phyloP scores from a whole-genome alignment of 805 yeast species.

The Candida hispaniensis region DNA sequence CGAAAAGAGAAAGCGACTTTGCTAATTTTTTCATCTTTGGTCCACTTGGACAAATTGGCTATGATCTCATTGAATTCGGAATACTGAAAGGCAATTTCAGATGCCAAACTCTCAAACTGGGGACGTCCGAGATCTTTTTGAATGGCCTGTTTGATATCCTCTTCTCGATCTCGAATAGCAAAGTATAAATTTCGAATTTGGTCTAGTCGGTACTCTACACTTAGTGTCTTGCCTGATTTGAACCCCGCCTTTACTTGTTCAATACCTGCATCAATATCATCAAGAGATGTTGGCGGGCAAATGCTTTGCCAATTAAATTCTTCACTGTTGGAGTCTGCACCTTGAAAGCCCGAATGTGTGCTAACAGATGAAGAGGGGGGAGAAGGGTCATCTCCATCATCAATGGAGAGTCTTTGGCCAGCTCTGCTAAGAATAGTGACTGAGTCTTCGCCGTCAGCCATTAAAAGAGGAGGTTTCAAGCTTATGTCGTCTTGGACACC shows the following conservation, averaged over 20 bases:
- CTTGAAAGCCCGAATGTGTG: too few species aligned
- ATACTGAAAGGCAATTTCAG: constrained; percentile 44
- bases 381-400: too few species aligned
- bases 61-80: constrained; percentile 52
- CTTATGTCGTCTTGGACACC: too few species aligned
- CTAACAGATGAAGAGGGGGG: too few species aligned
- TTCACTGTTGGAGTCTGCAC: too few species aligned
- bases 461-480: too few species aligned
- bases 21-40: constrained; percentile 35
- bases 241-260: constrained; percentile 29
- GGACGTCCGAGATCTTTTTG: constrained; percentile 57
- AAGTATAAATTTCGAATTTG: constrained; percentile 62
- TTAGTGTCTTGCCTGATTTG: constrained; percentile 37
- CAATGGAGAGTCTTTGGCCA: too few species aligned
- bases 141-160: constrained; percentile 46
- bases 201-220: constrained; percentile 44
- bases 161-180: constrained; percentile 48
- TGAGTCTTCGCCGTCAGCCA: too few species aligned
- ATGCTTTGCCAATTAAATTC: constrained; percentile 6
- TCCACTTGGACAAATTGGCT: constrained; percentile 49
- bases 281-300: constrained; percentile 1
- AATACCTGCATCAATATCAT: neutral
- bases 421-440: too few species aligned
- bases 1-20: constrained; percentile 18
- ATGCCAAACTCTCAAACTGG: constrained; percentile 45